Evolutionary conservation across 2,329 filamentous ascomycete genomes (phyloP), one percentile per base, ranked within the genome.

Genomic region (Gyromitra esculenta): DNA sequence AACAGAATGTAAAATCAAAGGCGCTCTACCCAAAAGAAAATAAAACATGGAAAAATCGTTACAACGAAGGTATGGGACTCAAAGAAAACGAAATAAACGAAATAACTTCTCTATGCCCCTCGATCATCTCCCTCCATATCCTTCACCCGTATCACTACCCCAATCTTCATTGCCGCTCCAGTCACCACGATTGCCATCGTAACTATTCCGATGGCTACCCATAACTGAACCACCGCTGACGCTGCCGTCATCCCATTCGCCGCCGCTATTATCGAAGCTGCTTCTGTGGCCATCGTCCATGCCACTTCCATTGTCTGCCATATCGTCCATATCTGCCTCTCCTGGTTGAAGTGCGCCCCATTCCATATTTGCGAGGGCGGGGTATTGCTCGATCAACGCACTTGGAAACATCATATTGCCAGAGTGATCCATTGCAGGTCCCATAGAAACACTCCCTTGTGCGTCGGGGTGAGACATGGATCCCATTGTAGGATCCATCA

Each of bases 371-470:
- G 94, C 94, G n/a, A 99, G 85, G 2, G 93, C 94, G 11, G 96
- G 96, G 83, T 97, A 98, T 82, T 98, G 96, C 18, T 92, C 92
- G 50, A 98, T 85, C 64, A 99, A 85, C 0, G 95, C 95, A 2
- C 92, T 92, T 0, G 96, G 96, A n/a, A 98, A 87, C 48, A 78
- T 88, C 86, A 82, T 79, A 8, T 35, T 11, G 13, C 25, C 25
- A 21, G 50, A 35, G 3, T 43, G 39, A 48, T 69, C 64, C 54
- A 78, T 74, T 1, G 41, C 35, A 8, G 66, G 50, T 25, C 43
- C 59, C 72, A 73, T 67, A 6, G 45, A 39, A 6, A 87, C 85
- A 54, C 83, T 82, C 15, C 82, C 73, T 81, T 84, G 70, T 85
- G 86, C 77, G 84, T 85, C 83, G 90, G 87, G 85, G 91, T 88